Conservation (phyloP, 345 rosid genomes). For the Mercurialis annua region DNA sequence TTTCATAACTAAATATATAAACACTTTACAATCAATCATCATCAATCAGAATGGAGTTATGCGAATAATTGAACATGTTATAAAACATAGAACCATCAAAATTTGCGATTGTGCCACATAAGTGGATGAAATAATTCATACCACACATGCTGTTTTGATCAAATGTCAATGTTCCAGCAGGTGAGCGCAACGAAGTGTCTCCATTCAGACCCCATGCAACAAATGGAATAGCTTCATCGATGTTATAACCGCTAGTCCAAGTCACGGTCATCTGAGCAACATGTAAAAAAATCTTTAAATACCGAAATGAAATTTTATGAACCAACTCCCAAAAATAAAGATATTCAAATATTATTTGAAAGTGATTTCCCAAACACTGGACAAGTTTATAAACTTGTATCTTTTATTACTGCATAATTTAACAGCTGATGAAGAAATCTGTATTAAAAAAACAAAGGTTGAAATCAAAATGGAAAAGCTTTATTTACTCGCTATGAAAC, state of each 20-base stretch:
- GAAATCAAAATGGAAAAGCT: not conserved
- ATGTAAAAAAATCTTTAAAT: conserved; percentile 14
- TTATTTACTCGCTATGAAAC: conserved; percentile 10
- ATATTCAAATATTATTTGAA: not conserved
- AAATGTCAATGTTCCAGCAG: conserved; percentile 86
- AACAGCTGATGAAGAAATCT: not conserved
- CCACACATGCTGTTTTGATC: conserved; percentile 82
- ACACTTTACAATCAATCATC: no score
- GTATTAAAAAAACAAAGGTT: not conserved
- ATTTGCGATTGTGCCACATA: not conserved
- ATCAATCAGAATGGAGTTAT: not conserved
- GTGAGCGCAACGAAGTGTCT: conserved; percentile 37
- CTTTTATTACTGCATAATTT: not conserved
- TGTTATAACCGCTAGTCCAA: conserved; percentile 93
- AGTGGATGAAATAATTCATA: conserved; percentile 27
- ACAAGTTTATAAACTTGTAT: not conserved
- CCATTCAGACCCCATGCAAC: conserved; percentile 69
- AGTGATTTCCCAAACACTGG: not conserved
- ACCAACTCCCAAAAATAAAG: not conserved
- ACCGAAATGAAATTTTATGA: not conserved
- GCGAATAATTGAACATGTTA: not conserved
- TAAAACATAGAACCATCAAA: not conserved
- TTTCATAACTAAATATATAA: not conserved
- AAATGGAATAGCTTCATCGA: conserved; percentile 72
- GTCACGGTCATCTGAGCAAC: conserved; percentile 77